A percentile compares a stretch with the other conserved stretches of the same genome.
Conservation (phyloP, 768 basidiomycete genomes). For the Leucosporidium scottii region DNA sequence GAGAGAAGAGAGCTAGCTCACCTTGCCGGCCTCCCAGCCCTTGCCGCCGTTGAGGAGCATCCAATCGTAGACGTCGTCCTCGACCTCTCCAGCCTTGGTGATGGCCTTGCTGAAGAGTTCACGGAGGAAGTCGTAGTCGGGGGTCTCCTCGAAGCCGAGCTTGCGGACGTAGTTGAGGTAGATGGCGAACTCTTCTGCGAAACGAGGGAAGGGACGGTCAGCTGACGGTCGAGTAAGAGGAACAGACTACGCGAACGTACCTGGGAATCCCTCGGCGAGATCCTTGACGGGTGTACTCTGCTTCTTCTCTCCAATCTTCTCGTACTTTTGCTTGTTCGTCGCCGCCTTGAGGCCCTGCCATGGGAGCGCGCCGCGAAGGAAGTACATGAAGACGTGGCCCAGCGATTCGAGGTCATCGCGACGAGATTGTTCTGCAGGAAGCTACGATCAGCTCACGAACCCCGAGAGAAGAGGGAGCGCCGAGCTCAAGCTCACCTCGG, state of each 20-base stretch:
- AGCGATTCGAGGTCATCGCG: conserved; percentile 96
- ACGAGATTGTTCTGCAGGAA: conserved; percentile 58
- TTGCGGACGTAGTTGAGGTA: conserved; percentile 98
- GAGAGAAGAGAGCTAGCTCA: too few relatives aligned
- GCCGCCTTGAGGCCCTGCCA: conserved; percentile 99
- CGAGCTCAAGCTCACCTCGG: conserved; percentile 58
- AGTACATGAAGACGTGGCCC: conserved; percentile 99
- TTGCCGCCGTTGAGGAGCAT: conserved; percentile 84
- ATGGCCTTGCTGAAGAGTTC: conserved; percentile 89
- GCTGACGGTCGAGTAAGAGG: conserved; percentile 67
- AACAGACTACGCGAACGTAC: conserved; percentile 88
- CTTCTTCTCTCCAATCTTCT: conserved; percentile 99
- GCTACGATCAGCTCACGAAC: neutral
- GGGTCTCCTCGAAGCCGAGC: conserved; percentile 95
- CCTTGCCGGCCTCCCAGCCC: conserved; percentile 72
- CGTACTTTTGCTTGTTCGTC: conserved; percentile 99
- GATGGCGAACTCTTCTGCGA: conserved; percentile 89
- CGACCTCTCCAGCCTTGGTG: conserved; percentile 80
- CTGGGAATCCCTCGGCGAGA: conserved; percentile 87
- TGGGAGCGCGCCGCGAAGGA: conserved; percentile 89
- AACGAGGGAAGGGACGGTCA: conserved; percentile 22
- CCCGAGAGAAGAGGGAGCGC: neutral
- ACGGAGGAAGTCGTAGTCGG: conserved; percentile 93
- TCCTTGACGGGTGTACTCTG: conserved; percentile 95
- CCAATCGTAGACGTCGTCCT: conserved; percentile 96